phyloP scores from a whole-genome alignment of 352 stramenopile species.

The Phytophthora colocasiae region DNA sequence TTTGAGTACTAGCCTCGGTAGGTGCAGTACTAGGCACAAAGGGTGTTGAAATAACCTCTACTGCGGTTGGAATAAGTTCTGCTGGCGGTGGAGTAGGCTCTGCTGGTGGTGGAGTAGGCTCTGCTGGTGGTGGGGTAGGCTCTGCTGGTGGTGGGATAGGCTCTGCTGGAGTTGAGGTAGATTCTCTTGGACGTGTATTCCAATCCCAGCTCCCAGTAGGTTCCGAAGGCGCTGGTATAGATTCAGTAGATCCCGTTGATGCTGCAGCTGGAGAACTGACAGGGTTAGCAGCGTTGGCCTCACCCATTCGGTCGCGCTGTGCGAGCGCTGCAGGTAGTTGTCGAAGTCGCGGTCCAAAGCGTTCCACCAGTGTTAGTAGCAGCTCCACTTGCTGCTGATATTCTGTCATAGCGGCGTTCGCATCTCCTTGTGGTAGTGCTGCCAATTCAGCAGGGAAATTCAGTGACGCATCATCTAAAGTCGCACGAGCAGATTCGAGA shows the following conservation, averaged over 20 bases:
- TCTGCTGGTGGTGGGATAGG: background rate
- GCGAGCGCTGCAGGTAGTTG: constrained; percentile 55
- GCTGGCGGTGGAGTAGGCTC: background rate
- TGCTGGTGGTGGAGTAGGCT: background rate
- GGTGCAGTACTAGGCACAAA: background rate
- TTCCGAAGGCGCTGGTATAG: background rate
- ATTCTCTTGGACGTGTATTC: background rate
- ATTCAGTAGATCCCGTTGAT: background rate
- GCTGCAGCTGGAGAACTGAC: background rate
- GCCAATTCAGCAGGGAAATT: constrained; percentile 35
- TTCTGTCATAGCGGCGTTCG: constrained; percentile 29
- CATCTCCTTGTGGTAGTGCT: constrained; percentile 26
- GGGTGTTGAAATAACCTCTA: too few species aligned
- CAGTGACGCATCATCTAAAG: constrained; percentile 50
- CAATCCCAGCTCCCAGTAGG: too few species aligned
- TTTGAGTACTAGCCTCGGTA: background rate
- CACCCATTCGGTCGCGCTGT: constrained; percentile 36
- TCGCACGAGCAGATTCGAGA: constrained; percentile 49
- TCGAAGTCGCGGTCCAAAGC: constrained; percentile 57
- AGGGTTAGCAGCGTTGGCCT: constrained; percentile 1
- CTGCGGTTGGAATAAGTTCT: background rate
- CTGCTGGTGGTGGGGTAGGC: background rate
- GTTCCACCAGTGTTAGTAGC: constrained; percentile 50
- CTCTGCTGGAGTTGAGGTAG: background rate
- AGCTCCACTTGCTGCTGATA: constrained; percentile 63